These are phyloP conservation scores for Ceriops zippeliana DNA, from an alignment of 345 rosid genomes.

Conservation along the genomic window DNA sequence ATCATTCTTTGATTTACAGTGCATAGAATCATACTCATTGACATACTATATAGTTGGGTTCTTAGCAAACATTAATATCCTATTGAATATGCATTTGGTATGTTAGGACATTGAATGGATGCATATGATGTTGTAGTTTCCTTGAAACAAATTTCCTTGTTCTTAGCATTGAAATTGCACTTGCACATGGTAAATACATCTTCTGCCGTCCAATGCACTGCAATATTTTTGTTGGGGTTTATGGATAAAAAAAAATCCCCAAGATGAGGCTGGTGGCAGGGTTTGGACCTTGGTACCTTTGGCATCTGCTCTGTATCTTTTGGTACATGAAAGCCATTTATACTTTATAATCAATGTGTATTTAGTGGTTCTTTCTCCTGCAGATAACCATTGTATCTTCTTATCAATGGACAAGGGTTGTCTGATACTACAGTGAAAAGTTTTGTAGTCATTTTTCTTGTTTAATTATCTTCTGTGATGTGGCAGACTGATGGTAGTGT, in stretches of 20 bases:
- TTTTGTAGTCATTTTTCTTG: constrained; percentile 5
- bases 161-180: background rate
- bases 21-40: no score
- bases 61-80: background rate
- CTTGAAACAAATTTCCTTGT: background rate
- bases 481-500: constrained; percentile 84
- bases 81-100: no score
- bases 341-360: no score
- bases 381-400: background rate
- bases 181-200: no score
- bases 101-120: background rate
- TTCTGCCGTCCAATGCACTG: background rate
- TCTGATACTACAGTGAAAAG: background rate
- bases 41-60: background rate
- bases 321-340: no score
- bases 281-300: no score
- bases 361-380: background rate
- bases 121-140: background rate
- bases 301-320: no score
- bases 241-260: no score
- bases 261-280: no score
- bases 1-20: background rate
- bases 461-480: constrained; percentile 10
- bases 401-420: background rate
- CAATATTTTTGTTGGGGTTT: background rate